Percentiles rank a stretch among this genome's conserved stretches.
These are phyloP conservation scores for Talaromyces verruculosus DNA, from an alignment of 2,329 filamentous ascomycete genomes.

Conservation along the genomic window DNA sequence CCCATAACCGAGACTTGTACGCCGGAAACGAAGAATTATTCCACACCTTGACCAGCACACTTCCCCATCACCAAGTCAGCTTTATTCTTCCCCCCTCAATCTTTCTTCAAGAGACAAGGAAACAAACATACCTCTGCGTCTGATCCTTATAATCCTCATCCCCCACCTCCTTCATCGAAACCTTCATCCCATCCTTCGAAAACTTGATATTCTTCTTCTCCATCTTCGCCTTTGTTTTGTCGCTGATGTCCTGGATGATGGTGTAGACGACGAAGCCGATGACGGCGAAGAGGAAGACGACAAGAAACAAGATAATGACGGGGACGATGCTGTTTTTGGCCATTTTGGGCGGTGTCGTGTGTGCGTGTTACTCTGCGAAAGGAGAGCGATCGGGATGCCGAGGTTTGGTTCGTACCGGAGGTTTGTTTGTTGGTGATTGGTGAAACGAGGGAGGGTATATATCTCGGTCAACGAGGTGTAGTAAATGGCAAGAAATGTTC, in stretches of 20 bases:
- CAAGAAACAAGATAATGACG: constrained; percentile 56
- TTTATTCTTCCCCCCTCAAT: neutral
- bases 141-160: constrained; percentile 60
- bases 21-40: constrained; percentile 49
- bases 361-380: neutral
- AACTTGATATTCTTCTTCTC: constrained; percentile 64
- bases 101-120: neutral
- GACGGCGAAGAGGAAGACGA: constrained; percentile 53
- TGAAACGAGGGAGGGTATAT: neutral
- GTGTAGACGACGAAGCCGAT: constrained; percentile 59
- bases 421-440: neutral
- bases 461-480: neutral
- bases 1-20: constrained; percentile 48
- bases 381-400: neutral
- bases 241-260: constrained; percentile 59
- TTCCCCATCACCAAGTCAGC: constrained; percentile 24
- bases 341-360: constrained; percentile 26
- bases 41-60: constrained; percentile 52
- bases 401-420: neutral
- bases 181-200: constrained; percentile 61
- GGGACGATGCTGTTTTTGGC: constrained; percentile 45
- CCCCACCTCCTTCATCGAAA: constrained; percentile 59
- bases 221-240: constrained; percentile 60
- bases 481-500: neutral
- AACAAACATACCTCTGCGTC: constrained; percentile 52